phyloP scores from a whole-genome alignment of 2,329 filamentous ascomycete genomes.

The Ilyonectria sp. region DNA sequence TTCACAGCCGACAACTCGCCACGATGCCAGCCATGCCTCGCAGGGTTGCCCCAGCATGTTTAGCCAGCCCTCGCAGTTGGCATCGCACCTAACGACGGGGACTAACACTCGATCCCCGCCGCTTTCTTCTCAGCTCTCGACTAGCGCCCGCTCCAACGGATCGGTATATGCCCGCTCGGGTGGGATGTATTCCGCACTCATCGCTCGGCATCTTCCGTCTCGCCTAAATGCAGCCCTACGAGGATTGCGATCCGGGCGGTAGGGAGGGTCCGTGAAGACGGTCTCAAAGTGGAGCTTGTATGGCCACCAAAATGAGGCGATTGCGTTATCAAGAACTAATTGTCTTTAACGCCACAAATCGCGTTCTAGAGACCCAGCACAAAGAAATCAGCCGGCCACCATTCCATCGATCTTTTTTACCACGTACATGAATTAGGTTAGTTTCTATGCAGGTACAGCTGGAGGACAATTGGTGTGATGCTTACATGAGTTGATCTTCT shows the following conservation, averaged over 20 bases:
- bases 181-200: constrained; percentile 3
- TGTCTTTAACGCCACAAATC: background rate
- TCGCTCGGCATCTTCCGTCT: background rate
- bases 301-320: too few species aligned
- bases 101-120: background rate
- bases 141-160: background rate
- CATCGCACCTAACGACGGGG: background rate
- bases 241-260: background rate
- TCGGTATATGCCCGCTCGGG: background rate
- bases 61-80: background rate
- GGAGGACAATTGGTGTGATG: too few species aligned
- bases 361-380: background rate
- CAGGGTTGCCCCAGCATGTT: background rate
- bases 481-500: background rate
- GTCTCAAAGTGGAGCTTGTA: too few species aligned
- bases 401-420: too few species aligned
- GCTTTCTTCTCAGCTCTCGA: background rate
- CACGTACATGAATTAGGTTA: background rate
- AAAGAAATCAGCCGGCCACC: background rate
- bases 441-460: too few species aligned
- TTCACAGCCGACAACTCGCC: background rate
- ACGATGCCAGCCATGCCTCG: too few species aligned
- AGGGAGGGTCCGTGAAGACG: background rate
- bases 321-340: too few species aligned
- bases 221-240: constrained; percentile 4